A percentile compares a stretch with the other conserved stretches of the same genome.
Conservation (phyloP, 2,329 filamentous ascomycete species). For the Ophiostoma ips region DNA sequence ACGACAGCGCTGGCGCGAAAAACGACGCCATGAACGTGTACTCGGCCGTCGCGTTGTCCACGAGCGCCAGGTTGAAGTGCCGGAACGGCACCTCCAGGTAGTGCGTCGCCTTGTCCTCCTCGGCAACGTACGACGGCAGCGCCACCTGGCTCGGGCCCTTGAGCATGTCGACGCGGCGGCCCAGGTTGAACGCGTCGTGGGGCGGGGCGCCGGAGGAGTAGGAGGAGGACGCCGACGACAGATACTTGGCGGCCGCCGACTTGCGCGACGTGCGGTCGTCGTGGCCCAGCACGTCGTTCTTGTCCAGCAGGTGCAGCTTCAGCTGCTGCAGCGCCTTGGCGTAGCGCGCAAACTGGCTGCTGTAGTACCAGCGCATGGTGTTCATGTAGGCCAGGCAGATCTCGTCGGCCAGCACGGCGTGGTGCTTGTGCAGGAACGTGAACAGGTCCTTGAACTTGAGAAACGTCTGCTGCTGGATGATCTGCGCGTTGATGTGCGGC, state of each 20-base stretch:
- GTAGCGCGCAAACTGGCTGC: constrained; percentile 82
- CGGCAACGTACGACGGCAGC: constrained; percentile 75
- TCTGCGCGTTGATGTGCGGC: constrained; percentile 91
- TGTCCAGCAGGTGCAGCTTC: constrained; percentile 70
- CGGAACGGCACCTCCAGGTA: constrained; percentile 85
- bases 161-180: constrained; percentile 71
- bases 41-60: constrained; percentile 89
- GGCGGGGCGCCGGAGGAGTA: constrained; percentile 20
- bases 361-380: constrained; percentile 98
- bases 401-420: constrained; percentile 72
- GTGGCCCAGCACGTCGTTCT: constrained; percentile 67
- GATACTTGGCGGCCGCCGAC: constrained; percentile 18
- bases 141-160: constrained; percentile 60
- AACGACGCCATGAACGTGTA: constrained; percentile 88
- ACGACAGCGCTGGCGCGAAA: constrained; percentile 66
- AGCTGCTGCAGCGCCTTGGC: constrained; percentile 71
- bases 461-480: constrained; percentile 89
- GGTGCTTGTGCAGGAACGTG: constrained; percentile 69
- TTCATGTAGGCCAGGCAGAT: constrained; percentile 91
- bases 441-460: constrained; percentile 80
- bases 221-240: neutral
- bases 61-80: constrained; percentile 83
- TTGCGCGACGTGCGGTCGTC: constrained; percentile 46
- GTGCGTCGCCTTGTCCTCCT: constrained; percentile 68
- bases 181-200: constrained; percentile 81